Percentiles rank a stretch among this genome's conserved stretches.
Conservation (phyloP, 2,329 filamentous ascomycete species). For the Hypoxylon sp. region DNA sequence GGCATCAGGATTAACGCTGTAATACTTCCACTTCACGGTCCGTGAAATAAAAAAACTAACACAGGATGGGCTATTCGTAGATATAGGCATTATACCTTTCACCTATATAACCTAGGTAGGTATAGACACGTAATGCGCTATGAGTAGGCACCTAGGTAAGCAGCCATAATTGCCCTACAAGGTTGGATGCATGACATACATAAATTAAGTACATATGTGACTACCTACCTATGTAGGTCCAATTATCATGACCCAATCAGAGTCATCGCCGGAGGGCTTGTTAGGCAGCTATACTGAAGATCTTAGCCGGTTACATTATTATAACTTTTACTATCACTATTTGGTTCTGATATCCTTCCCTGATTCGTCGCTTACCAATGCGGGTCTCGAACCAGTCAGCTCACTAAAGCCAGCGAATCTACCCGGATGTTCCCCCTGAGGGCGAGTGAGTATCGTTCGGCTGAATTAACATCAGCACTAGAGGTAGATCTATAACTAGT, state of each 20-base stretch:
- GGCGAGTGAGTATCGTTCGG: background rate
- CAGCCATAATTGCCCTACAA: slow-evolving; percentile 5
- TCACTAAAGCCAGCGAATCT: background rate
- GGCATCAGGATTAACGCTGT: background rate
- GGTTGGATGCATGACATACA: slow-evolving; percentile 16
- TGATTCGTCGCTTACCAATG: background rate
- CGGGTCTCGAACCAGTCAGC: background rate
- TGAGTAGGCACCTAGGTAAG: background rate
- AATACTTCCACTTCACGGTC: background rate
- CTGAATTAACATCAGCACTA: slow-evolving; percentile 2
- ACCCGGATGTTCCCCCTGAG: background rate
- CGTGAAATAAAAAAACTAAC: background rate
- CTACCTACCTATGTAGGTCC: no score
- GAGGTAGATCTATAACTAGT: slow-evolving; percentile 1
- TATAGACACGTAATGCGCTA: background rate
- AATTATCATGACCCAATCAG: background rate
- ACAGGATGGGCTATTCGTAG: background rate
- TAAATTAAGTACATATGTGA: no score
- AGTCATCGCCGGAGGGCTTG: no score
- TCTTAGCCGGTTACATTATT: background rate
- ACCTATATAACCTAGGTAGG: background rate
- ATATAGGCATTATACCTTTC: background rate
- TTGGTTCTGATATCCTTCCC: background rate
- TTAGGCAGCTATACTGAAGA: slow-evolving; percentile 18
- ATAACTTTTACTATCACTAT: background rate